phyloP scores from a whole-genome alignment of 257 asterid species.

The Perilla frutescens region DNA sequence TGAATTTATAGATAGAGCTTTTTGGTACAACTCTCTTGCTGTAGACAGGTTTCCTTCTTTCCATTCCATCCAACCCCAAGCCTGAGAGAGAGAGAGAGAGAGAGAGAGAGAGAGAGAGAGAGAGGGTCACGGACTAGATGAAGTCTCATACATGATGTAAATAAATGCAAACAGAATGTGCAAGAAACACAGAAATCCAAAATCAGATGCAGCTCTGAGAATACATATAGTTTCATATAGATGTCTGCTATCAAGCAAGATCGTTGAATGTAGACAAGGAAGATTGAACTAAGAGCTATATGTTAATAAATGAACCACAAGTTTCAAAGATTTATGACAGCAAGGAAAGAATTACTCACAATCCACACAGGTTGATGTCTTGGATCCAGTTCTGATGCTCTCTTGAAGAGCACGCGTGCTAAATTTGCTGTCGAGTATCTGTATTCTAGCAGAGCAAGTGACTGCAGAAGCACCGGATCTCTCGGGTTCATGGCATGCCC shows the following conservation, averaged over 20 bases:
- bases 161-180: too few relatives aligned
- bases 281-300: background rate
- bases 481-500: constrained; percentile 91
- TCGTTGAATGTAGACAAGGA: too few relatives aligned
- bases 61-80: constrained; percentile 99
- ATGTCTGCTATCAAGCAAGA: background rate
- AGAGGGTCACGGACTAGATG: background rate
- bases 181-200: too few relatives aligned
- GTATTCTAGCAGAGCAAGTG: constrained; percentile 84
- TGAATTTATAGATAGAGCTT: constrained; percentile 72
- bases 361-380: constrained; percentile 97
- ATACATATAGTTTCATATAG: background rate
- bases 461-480: constrained; percentile 96
- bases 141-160: background rate
- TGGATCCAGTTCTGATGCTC: constrained; percentile 86
- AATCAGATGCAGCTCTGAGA: background rate
- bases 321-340: background rate
- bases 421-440: constrained; percentile 71
- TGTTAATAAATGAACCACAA: background rate
- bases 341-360: constrained; percentile 49
- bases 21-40: constrained; percentile 85
- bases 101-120: background rate
- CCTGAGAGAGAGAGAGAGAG: constrained; percentile 48
- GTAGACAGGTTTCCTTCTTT: constrained; percentile 89
- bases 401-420: constrained; percentile 73